phyloP scores from a whole-genome alignment of 768 basidiomycete species.

The Russula sp. region DNA sequence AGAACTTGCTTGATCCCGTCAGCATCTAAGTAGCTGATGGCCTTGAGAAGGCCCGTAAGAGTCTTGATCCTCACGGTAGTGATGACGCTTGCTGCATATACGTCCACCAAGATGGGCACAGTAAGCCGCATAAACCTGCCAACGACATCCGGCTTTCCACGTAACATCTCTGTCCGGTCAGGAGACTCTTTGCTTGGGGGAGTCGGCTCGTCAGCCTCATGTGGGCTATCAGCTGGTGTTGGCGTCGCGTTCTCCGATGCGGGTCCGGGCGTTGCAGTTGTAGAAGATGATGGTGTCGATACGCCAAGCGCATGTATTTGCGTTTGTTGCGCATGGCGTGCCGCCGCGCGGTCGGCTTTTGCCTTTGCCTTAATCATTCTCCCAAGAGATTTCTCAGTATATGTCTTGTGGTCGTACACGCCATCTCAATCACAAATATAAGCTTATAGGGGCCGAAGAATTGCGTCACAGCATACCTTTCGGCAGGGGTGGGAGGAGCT shows the following conservation, averaged over 20 bases:
- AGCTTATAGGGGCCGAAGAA: not conserved
- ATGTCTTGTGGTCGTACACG: conserved; percentile 88
- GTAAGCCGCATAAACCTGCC: conserved; percentile 83
- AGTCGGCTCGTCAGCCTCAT: conserved; percentile 25
- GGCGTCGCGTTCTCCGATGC: conserved; percentile 40
- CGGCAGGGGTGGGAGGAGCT: conserved; percentile 89
- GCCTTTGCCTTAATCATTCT: conserved; percentile 78
- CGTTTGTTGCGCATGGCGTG: conserved; percentile 47
- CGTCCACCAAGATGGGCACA: conserved; percentile 93
- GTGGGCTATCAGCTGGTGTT: conserved; percentile 34
- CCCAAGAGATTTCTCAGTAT: conserved; percentile 81
- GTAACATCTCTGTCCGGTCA: conserved; percentile 72
- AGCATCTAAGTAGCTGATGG: conserved; percentile 81
- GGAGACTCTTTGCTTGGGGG: conserved; percentile 37
- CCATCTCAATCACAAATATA: conserved; percentile 56
- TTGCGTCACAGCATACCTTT: conserved; percentile 57
- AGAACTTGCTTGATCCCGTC: conserved; percentile 75
- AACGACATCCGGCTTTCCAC: conserved; percentile 71
- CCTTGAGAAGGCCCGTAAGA: conserved; percentile 82
- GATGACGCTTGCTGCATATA: conserved; percentile 97
- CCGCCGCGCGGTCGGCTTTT: conserved; percentile 75
- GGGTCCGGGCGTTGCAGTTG: conserved; percentile 31
- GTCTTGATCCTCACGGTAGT: conserved; percentile 86
- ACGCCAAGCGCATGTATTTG: conserved; percentile 18
- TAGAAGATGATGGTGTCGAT: conserved; percentile 23